Evolutionary conservation across 345 rosid genomes (phyloP).

Genomic region (Orychophragmus violaceus): DNA sequence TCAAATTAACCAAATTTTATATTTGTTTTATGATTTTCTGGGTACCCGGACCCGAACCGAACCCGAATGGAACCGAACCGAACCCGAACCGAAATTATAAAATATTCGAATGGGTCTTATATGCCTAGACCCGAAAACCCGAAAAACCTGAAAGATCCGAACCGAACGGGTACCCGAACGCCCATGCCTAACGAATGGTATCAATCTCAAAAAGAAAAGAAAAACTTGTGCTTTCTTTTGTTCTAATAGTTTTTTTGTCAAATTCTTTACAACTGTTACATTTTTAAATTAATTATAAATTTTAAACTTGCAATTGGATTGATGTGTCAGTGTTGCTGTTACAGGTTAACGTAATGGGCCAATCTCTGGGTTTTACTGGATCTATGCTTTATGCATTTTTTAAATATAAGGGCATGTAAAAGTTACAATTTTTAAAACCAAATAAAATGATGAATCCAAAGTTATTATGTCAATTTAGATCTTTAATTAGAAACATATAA

Average conservation of each 20-base stretch:
- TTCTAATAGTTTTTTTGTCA: background rate
- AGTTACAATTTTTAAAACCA: background rate
- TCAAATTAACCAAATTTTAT: no score
- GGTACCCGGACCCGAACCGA: no score
- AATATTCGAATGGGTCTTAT: no score
- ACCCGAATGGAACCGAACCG: no score
- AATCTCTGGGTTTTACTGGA: conserved; percentile 14
- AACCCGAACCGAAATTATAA: no score
- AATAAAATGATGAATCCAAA: background rate
- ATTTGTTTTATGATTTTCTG: no score
- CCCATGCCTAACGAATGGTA: no score
- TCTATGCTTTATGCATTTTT: conserved; percentile 15
- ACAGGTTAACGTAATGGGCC: conserved; percentile 17
- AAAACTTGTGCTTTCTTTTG: background rate
- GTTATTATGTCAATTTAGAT: background rate
- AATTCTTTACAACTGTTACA: background rate
- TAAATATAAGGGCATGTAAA: conserved; percentile 4
- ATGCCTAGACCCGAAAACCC: no score
- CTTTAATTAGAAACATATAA: no score
- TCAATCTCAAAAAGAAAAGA: background rate
- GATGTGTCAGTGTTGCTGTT: background rate
- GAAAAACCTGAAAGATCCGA: no score
- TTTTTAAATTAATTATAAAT: background rate
- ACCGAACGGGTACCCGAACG: no score
- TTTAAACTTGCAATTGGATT: background rate